Base-by-base conservation (phyloP, 306 rosid genomes). In the Clitoria ternatea region DNA sequence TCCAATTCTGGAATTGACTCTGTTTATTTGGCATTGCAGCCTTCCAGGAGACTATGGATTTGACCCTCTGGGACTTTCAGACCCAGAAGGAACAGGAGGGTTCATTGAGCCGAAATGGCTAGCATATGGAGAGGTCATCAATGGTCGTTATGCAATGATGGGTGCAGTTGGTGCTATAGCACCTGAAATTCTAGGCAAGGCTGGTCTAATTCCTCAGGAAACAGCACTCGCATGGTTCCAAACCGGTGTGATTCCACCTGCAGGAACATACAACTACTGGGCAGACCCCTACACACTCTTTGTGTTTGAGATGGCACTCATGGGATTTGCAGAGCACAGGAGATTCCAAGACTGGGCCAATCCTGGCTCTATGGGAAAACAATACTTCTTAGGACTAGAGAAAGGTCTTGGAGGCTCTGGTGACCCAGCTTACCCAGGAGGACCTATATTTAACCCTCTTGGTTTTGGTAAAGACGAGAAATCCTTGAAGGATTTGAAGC, bases 241-340 rank as follows among this genome's bases (percentile, higher is more conserved):
- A 82, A 94, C 98, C 0, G 98, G 98, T 1, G 98, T 94, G 2
- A 72, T 94, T 54, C 98, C 97, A 1, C 97, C 96, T 0, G 97
- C 96, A 0, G 98, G 98, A 18, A 91, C 97, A 19, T 94, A 94
- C 81, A 7, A 62, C 79, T 94, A 94, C 61, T 94, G 97, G 98
- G 98, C 98, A 9, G 98, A 94, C 83, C 67, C 83, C 3, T 94
- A 88, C 89, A 94, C 98, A 1, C 88, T 94, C 0, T 90, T 94
- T 27, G 98, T 94, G 0, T 33, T 94, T 0, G 98, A 94, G 74
- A 6, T 94, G 79, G 96, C 95, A 1, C 80, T 94, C 0, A 85
- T 94, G 98, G 98, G 98, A 4, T 94, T 94, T 32, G 98, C 98
- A 0, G 97, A 94, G 77, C 98, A 94, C 83, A 75, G 97, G 40